Evolutionary conservation across 2,329 filamentous ascomycete species (phyloP).

Genomic region (Diaporthe sp.): DNA sequence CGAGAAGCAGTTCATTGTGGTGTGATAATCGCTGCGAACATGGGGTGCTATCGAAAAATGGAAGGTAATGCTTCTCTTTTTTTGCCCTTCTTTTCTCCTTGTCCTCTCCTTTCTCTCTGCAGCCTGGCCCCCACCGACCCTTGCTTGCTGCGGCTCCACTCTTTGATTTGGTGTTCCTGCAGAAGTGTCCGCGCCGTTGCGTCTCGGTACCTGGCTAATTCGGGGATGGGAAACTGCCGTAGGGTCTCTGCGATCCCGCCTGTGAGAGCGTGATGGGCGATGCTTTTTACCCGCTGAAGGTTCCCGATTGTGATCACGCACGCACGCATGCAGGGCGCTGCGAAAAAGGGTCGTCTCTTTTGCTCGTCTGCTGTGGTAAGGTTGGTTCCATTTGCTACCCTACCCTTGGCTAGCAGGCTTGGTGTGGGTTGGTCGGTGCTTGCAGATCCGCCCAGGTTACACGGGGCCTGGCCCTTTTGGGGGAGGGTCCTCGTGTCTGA

Average conservation of each 20-base stretch:
- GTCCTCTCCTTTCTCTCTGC: conserved; percentile 36
- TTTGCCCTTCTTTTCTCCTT: background rate
- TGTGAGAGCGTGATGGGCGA: conserved; percentile 12
- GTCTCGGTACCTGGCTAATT: conserved; percentile 13
- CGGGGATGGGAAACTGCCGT: conserved; percentile 9
- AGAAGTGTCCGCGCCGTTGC: conserved; percentile 32
- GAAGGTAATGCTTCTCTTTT: conserved; percentile 1
- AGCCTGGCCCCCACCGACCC: conserved; percentile 14
- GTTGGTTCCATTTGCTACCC: conserved; percentile 24
- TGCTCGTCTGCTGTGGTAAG: background rate
- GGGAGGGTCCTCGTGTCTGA: conserved; percentile 26
- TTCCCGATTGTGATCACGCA: conserved; percentile 9
- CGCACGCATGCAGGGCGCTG: background rate
- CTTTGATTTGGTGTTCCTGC: conserved; percentile 35
- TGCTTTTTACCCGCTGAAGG: conserved; percentile 28
- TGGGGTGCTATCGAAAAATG: conserved; percentile 11
- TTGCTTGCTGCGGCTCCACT: conserved; percentile 26
- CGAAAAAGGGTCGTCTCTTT: background rate
- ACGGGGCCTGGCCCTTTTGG: conserved; percentile 20
- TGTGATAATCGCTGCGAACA: conserved; percentile 2
- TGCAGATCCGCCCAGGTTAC: conserved; percentile 30
- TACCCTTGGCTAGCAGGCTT: conserved; percentile 1
- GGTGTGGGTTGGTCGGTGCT: conserved; percentile 26
- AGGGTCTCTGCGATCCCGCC: background rate
- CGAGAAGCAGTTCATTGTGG: conserved; percentile 27